phyloP scores from a whole-genome alignment of 73 alveolate species.

The Paramecium tetraurelia region DNA sequence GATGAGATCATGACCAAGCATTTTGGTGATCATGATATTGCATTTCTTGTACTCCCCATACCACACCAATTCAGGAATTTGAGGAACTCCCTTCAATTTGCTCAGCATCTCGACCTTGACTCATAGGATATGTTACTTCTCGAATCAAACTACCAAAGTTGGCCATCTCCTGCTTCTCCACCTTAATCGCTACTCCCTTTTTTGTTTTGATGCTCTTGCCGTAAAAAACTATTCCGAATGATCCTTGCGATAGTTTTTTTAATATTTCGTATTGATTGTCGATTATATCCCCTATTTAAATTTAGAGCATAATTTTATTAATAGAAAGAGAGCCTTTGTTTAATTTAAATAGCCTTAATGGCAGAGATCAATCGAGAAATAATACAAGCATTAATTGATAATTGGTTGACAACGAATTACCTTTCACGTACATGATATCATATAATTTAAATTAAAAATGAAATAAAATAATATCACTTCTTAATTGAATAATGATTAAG shows the following conservation, averaged over 20 bases:
- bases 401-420: background rate
- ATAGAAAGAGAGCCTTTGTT: background rate
- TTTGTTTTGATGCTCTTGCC: slow-evolving; percentile 43
- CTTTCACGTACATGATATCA: background rate
- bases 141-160: background rate
- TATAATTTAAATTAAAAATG: background rate
- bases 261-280: background rate
- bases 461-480: background rate
- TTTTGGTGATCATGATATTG: slow-evolving; percentile 79
- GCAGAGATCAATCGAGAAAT: background rate
- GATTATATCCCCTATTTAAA: slow-evolving; percentile 42
- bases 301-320: background rate
- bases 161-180: slow-evolving; percentile 41
- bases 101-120: slow-evolving; percentile 13
- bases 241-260: slow-evolving; percentile 39
- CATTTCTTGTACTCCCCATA: slow-evolving; percentile 59
- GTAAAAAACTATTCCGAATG: slow-evolving; percentile 50
- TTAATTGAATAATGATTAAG: background rate
- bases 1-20: slow-evolving; percentile 69
- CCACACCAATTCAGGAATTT: slow-evolving; percentile 70
- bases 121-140: background rate
- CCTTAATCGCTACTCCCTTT: slow-evolving; percentile 51
- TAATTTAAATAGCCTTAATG: background rate
- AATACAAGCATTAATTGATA: background rate
- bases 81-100: slow-evolving; percentile 13